phyloP scores from a whole-genome alignment of 768 basidiomycete species.

The Steccherinum ochraceum region DNA sequence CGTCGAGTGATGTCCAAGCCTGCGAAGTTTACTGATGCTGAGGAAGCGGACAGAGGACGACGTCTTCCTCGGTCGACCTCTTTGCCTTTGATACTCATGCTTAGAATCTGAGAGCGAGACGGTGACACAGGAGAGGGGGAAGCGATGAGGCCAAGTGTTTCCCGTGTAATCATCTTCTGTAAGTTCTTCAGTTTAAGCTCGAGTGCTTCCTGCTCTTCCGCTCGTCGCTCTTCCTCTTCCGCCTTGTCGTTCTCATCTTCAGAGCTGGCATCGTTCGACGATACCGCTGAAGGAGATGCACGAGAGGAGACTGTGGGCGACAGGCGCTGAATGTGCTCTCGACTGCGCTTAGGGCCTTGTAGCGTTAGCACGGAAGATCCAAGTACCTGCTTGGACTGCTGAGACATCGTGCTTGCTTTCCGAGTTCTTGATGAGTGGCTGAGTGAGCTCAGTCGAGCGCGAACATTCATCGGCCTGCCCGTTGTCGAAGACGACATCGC shows the following conservation, averaged over 20 bases:
- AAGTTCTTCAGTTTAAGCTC: conserved; percentile 64
- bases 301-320: conserved; percentile 39
- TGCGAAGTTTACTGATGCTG: conserved; percentile 10
- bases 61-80: conserved; percentile 6
- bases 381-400: conserved; percentile 40
- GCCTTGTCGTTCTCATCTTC: conserved; percentile 51
- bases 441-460: conserved; percentile 66
- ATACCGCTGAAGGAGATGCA: conserved; percentile 22
- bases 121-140: conserved; percentile 24
- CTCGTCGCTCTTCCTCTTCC: conserved; percentile 62
- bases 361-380: conserved; percentile 73
- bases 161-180: conserved; percentile 67
- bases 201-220: conserved; percentile 63
- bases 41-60: conserved; percentile 13
- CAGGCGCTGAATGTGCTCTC: conserved; percentile 32
- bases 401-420: neutral
- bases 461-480: conserved; percentile 56
- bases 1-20: conserved; percentile 17
- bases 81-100: conserved; percentile 7
- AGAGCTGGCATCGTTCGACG: conserved; percentile 37
- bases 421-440: conserved; percentile 31
- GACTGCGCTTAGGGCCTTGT: conserved; percentile 40
- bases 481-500: conserved; percentile 33
- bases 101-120: neutral
- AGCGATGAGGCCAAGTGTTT: conserved; percentile 61